Conservation (phyloP, 257 asterid genomes). For the Nicotiana obtusifolia region DNA sequence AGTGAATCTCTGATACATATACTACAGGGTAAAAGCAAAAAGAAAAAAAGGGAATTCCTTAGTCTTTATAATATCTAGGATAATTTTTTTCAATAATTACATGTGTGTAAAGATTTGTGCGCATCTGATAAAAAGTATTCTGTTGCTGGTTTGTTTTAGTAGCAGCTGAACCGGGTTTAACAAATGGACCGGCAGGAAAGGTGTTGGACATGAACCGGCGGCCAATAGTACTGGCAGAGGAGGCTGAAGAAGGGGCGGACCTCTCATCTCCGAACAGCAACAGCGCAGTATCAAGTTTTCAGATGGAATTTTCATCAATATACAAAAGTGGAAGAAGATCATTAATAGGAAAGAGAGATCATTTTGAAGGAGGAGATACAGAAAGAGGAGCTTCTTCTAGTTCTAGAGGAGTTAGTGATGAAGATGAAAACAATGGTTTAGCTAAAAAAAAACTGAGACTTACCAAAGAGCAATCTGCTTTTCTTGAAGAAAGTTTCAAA, state of each 20-base stretch:
- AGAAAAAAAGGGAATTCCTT: too few species aligned
- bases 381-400: slow-evolving; percentile 19
- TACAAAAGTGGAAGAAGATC: slow-evolving; percentile 10
- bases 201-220: slow-evolving; percentile 28
- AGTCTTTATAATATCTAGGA: too few species aligned
- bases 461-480: slow-evolving; percentile 70
- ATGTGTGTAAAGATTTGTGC: too few species aligned
- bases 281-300: slow-evolving; percentile 46
- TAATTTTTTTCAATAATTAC: too few species aligned
- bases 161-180: slow-evolving; percentile 27
- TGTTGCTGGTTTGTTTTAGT: slow-evolving; percentile 31
- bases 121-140: too few species aligned
- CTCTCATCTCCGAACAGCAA: slow-evolving; percentile 36
- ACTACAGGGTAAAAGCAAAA: too few species aligned
- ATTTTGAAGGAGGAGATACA: background rate
- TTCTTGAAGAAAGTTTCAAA: slow-evolving; percentile 90
- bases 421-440: slow-evolving; percentile 32
- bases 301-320: slow-evolving; percentile 19
- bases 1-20: too few species aligned
- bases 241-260: slow-evolving; percentile 16
- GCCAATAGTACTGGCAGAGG: slow-evolving; percentile 15
- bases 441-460: slow-evolving; percentile 76
- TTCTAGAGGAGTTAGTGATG: slow-evolving; percentile 62
- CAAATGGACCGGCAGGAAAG: slow-evolving; percentile 10
- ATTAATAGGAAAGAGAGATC: slow-evolving; percentile 26